Evolutionary conservation across 208 protist genomes (phyloP).

Genomic region (Ichthyophonus hoferi): DNA sequence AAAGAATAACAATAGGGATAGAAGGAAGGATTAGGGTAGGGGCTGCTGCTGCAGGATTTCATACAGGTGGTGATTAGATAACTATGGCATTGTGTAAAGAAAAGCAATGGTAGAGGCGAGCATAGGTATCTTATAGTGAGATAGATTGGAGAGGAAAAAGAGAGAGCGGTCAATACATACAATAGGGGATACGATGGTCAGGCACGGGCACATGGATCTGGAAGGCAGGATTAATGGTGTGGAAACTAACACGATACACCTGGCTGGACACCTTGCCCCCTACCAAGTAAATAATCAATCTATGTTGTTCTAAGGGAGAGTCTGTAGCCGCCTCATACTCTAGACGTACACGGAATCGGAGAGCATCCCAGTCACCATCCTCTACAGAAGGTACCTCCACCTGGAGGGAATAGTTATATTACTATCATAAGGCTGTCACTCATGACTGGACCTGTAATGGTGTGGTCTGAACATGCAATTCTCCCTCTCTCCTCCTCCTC

Average conservation of each 20-base stretch:
- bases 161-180: neutral
- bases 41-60: no score
- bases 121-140: no score
- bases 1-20: no score
- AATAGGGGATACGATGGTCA: neutral
- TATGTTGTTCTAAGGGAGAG: neutral
- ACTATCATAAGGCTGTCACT: no score
- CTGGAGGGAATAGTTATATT: no score
- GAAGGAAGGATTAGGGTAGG: no score
- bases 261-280: neutral
- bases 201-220: neutral
- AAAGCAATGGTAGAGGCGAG: no score
- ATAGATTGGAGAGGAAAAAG: neutral
- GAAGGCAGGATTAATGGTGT: neutral
- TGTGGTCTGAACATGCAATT: no score
- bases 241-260: neutral
- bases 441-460: no score
- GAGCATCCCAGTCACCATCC: neutral
- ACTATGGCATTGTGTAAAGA: no score
- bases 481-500: no score
- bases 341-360: neutral
- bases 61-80: no score
- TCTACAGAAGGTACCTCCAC: neutral
- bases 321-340: neutral
- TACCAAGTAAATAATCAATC: neutral